Evolutionary conservation across 192 early-diverging fungal genomes (phyloP).

Genomic region (Backusella liffmaniae): DNA sequence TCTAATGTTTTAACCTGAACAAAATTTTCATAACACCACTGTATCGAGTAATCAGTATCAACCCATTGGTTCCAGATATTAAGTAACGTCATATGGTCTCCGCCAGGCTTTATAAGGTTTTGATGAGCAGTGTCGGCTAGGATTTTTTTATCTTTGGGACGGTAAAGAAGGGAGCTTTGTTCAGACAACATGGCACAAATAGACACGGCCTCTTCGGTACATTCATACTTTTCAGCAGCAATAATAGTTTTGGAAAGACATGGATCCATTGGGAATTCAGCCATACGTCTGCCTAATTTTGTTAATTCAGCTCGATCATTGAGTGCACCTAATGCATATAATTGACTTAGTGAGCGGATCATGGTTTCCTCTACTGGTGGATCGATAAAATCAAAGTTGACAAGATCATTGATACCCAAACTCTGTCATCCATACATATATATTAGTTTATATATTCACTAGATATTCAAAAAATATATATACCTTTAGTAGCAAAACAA

Average conservation of each 20-base stretch:
- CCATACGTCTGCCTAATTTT: slow-evolving; percentile 95
- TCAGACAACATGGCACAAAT: slow-evolving; percentile 95
- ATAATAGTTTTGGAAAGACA: slow-evolving; percentile 92
- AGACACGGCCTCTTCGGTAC: slow-evolving; percentile 90
- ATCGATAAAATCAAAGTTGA: slow-evolving; percentile 99
- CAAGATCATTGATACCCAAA: slow-evolving; percentile 94
- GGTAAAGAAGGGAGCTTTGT: slow-evolving; percentile 74
- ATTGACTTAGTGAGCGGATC: slow-evolving; percentile 87
- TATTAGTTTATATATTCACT: not conserved
- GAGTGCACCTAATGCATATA: slow-evolving; percentile 90
- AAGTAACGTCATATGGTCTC: slow-evolving; percentile 91
- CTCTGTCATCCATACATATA: slow-evolving; percentile 42
- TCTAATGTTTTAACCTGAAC: slow-evolving; percentile 91
- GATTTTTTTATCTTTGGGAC: slow-evolving; percentile 89
- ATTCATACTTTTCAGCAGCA: slow-evolving; percentile 88
- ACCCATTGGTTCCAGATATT: slow-evolving; percentile 93
- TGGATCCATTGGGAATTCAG: slow-evolving; percentile 97
- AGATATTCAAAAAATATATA: too few species aligned
- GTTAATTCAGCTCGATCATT: slow-evolving; percentile 93
- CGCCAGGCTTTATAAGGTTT: slow-evolving; percentile 86
- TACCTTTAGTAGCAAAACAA: slow-evolving; percentile 86
- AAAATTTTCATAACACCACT: slow-evolving; percentile 98
- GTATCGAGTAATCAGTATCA: slow-evolving; percentile 85
- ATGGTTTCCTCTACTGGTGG: slow-evolving; percentile 92
- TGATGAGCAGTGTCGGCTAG: slow-evolving; percentile 93